These are phyloP conservation scores for Endocalyx cinctus DNA, from an alignment of 2,329 filamentous ascomycete species.

Conservation along the genomic window DNA sequence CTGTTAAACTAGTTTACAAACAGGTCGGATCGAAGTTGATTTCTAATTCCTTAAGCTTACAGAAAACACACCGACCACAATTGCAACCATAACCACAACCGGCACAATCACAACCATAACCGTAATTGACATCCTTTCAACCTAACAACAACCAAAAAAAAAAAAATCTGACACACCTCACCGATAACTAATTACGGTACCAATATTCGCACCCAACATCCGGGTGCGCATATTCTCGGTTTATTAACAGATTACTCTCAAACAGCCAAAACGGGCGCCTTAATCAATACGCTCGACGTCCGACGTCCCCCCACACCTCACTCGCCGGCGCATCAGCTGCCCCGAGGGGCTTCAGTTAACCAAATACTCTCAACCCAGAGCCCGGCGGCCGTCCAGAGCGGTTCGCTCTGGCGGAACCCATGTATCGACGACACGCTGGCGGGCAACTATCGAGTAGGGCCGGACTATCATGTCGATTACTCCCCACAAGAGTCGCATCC, in stretches of 20 bases:
- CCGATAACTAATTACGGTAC: constrained; percentile 19
- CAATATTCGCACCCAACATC: constrained; percentile 34
- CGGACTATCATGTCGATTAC: constrained; percentile 72
- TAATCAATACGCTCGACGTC: constrained; percentile 27
- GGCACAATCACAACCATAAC: too few relatives aligned
- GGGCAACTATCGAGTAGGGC: constrained; percentile 66
- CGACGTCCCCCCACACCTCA: constrained; percentile 23
- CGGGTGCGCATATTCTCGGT: constrained; percentile 24
- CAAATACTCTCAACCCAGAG: constrained; percentile 58
- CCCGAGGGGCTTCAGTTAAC: constrained; percentile 48
- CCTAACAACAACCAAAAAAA: constrained; percentile 19
- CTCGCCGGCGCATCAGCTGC: constrained; percentile 38
- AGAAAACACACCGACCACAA: too few relatives aligned
- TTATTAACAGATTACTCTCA: constrained; percentile 20
- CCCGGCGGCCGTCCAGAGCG: constrained; percentile 69
- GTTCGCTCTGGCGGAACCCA: constrained; percentile 73
- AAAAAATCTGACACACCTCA: constrained; percentile 16
- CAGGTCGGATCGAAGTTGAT: constrained; percentile 22
- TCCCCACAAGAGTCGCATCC: constrained; percentile 63
- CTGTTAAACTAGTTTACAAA: constrained; percentile 21
- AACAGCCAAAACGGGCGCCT: constrained; percentile 25
- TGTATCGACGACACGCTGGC: constrained; percentile 68
- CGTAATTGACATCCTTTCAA: constrained; percentile 16
- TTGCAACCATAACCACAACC: too few relatives aligned
- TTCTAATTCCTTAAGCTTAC: constrained; percentile 21